Evolutionary conservation across 768 basidiomycete genomes (phyloP).

Genomic region (Hericium rajendrae): DNA sequence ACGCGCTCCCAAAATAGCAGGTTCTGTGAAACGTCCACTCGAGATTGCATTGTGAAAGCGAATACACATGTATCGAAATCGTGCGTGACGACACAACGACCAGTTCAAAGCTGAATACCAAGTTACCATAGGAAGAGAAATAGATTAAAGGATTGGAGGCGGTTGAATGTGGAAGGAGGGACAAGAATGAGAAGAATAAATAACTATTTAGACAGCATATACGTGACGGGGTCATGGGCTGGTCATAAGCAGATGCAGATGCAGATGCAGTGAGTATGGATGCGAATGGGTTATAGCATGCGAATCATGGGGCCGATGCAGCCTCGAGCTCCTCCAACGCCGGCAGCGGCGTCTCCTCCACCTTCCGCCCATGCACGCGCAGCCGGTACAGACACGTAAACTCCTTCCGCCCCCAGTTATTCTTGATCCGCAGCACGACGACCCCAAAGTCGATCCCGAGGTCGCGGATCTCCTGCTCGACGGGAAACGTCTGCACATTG

Average conservation of each 20-base stretch:
- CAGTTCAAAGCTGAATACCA: too few relatives aligned
- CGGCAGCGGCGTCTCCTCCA: conserved; percentile 15
- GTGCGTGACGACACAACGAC: not conserved
- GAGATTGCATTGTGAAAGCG: not conserved
- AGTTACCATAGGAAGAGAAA: not conserved
- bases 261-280: not conserved
- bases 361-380: conserved; percentile 61
- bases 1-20: not conserved
- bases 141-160: not conserved
- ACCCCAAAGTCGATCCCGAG: conserved; percentile 79
- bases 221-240: not conserved
- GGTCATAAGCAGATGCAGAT: conserved; percentile 1
- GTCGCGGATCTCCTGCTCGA: conserved; percentile 45
- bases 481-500: conserved; percentile 42
- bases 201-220: not conserved
- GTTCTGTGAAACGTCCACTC: too few relatives aligned
- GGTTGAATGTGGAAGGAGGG: not conserved
- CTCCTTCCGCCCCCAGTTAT: conserved; percentile 75
- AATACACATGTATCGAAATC: not conserved
- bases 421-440: conserved; percentile 69
- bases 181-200: not conserved
- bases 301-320: conserved; percentile 1
- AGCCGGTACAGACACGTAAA: conserved; percentile 87
- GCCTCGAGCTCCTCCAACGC: not conserved
- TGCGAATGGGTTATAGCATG: not conserved